phyloP scores from a whole-genome alignment of 75 land plant species.

The Selaginella moellendorffii region DNA sequence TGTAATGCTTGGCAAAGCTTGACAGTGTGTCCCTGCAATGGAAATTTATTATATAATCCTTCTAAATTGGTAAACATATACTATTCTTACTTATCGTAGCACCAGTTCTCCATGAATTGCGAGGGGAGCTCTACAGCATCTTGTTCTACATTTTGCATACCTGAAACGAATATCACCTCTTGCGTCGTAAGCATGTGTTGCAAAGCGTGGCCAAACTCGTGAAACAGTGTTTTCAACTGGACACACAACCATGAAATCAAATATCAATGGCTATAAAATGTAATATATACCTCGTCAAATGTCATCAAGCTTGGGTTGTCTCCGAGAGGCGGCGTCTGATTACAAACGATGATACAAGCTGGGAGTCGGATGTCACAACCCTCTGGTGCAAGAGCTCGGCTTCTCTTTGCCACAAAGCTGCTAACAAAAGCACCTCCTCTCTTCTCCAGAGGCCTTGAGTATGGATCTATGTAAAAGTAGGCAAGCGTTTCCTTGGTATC shows the following conservation, averaged over 20 bases:
- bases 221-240: neutral
- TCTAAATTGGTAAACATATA: too few relatives aligned
- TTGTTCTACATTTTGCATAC: neutral
- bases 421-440: neutral
- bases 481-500: neutral
- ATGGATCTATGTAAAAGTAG: neutral
- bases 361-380: neutral
- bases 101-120: neutral
- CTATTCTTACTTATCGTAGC: neutral
- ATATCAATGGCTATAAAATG: neutral
- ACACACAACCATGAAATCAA: neutral
- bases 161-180: neutral
- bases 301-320: neutral
- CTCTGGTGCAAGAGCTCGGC: neutral
- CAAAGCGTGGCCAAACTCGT: neutral
- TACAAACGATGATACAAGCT: neutral
- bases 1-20: neutral
- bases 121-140: neutral
- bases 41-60: neutral
- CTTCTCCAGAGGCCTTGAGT: neutral
- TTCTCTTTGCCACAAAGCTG: neutral
- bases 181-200: neutral
- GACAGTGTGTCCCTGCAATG: neutral
- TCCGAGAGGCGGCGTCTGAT: neutral
- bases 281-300: neutral